A percentile compares a stretch with the other conserved stretches of the same genome.
Conservation (phyloP, 768 basidiomycete species). For the Calvatia gigantea region DNA sequence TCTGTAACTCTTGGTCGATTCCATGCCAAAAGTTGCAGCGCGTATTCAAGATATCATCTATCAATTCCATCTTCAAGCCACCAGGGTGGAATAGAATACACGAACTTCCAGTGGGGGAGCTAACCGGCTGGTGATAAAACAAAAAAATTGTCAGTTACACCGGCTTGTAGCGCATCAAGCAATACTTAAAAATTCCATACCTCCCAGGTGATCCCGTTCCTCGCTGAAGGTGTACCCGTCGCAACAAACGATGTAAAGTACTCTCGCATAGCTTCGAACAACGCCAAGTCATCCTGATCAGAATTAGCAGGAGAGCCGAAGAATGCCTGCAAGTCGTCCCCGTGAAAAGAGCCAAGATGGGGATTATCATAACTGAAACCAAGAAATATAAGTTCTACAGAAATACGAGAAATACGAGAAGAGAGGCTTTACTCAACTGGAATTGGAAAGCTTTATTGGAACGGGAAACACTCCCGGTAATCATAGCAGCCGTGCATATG, state of each 20-base stretch:
- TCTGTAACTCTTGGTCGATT: conserved; percentile 19
- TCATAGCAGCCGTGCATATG: conserved; percentile 38
- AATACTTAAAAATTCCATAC: conserved; percentile 17
- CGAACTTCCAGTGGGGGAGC: conserved; percentile 21
- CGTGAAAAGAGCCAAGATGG: conserved; percentile 33
- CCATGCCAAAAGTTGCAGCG: conserved; percentile 31
- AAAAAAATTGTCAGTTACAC: too few species aligned
- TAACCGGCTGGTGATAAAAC: conserved; percentile 16
- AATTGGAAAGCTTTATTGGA: conserved; percentile 27
- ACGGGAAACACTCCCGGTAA: conserved; percentile 23
- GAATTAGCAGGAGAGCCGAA: conserved; percentile 24
- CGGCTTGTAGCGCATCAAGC: too few species aligned
- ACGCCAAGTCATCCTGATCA: conserved; percentile 23
- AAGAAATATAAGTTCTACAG: too few species aligned
- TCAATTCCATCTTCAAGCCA: conserved; percentile 20
- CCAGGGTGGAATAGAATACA: conserved; percentile 28
- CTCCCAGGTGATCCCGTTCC: conserved; percentile 21
- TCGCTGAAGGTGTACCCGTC: conserved; percentile 25
- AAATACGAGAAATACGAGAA: neutral
- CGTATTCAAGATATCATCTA: conserved; percentile 15
- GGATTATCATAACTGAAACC: conserved; percentile 36
- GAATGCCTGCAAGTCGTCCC: conserved; percentile 34
- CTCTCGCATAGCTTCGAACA: conserved; percentile 35
- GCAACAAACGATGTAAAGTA: conserved; percentile 39
- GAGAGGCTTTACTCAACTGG: conserved; percentile 24